Percentiles rank a stretch among this genome's conserved stretches.
Evolutionary conservation across 1,284 basidiomycete species (phyloP).

Genomic region (Xerocomus amazonicus): DNA sequence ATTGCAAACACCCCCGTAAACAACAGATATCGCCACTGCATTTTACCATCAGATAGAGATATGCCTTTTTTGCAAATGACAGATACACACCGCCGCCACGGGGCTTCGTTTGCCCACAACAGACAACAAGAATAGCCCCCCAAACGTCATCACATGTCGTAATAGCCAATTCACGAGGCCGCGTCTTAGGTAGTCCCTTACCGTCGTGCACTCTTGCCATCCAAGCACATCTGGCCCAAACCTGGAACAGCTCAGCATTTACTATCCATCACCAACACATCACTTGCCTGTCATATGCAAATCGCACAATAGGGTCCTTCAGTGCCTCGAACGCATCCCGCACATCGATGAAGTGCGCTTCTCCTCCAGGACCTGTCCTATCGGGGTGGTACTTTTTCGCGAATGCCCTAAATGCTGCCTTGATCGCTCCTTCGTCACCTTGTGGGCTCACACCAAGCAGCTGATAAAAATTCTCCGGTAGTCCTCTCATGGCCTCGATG

Average conservation of each 20-base stretch:
- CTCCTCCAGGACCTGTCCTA: slow-evolving; percentile 61
- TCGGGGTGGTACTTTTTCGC: slow-evolving; percentile 79
- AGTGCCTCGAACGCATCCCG: slow-evolving; percentile 78
- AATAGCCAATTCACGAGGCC: slow-evolving; percentile 66
- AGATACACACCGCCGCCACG: slow-evolving; percentile 61
- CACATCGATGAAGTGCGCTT: slow-evolving; percentile 67
- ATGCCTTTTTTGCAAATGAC: slow-evolving; percentile 11
- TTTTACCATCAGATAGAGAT: slow-evolving; percentile 43
- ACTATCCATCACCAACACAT: background rate
- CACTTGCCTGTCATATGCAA: slow-evolving; percentile 79
- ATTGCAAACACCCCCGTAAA: slow-evolving; percentile 54
- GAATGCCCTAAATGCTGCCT: slow-evolving; percentile 69
- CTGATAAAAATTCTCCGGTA: slow-evolving; percentile 72
- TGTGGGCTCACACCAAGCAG: slow-evolving; percentile 60
- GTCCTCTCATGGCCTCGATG: slow-evolving; percentile 48
- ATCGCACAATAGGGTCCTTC: slow-evolving; percentile 74
- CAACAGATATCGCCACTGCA: slow-evolving; percentile 80
- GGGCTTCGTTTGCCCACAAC: slow-evolving; percentile 57
- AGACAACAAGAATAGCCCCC: slow-evolving; percentile 60
- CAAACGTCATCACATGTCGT: slow-evolving; percentile 67
- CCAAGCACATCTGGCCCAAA: slow-evolving; percentile 72
- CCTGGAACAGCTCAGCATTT: slow-evolving; percentile 31
- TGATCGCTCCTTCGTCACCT: slow-evolving; percentile 65
- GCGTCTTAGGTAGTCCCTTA: slow-evolving; percentile 65
- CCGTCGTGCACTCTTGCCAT: slow-evolving; percentile 67